phyloP scores from a whole-genome alignment of 2,329 filamentous ascomycete genomes.

The Westerdykella aurantiaca region DNA sequence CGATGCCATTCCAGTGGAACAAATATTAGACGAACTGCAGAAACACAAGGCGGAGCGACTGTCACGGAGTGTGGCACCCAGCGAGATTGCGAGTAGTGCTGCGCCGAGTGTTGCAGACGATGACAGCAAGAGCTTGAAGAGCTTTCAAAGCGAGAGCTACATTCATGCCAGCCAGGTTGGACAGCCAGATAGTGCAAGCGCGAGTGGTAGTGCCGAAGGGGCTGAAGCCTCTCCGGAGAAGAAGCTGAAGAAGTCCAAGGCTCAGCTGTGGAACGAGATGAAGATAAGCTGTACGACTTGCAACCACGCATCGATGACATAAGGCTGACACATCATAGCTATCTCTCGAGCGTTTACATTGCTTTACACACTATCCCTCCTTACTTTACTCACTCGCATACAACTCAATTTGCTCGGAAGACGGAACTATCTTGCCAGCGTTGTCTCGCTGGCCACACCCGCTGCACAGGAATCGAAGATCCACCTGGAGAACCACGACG shows the following conservation, averaged over 20 bases:
- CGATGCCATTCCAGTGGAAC: slow-evolving; percentile 81
- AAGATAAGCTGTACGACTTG: slow-evolving; percentile 75
- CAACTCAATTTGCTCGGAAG: slow-evolving; percentile 95
- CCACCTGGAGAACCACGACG: slow-evolving; percentile 86
- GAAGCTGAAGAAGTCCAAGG: slow-evolving; percentile 70
- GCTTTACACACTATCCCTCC: slow-evolving; percentile 81
- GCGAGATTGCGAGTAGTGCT: slow-evolving; percentile 53
- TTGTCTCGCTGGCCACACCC: slow-evolving; percentile 78
- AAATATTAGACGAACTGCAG: slow-evolving; percentile 88
- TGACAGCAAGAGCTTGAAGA: slow-evolving; percentile 70
- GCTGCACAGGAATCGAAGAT: slow-evolving; percentile 67
- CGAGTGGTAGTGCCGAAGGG: slow-evolving; percentile 28
- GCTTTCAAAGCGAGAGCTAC: slow-evolving; percentile 74
- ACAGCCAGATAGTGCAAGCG: slow-evolving; percentile 45
- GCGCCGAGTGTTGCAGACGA: slow-evolving; percentile 65
- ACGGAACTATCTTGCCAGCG: slow-evolving; percentile 90
- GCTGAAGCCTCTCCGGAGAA: slow-evolving; percentile 43
- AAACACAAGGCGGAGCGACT: slow-evolving; percentile 77
- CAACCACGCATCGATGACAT: not conserved
- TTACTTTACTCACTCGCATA: slow-evolving; percentile 87
- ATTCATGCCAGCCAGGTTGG: slow-evolving; percentile 74
- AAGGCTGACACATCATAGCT: slow-evolving; percentile 48
- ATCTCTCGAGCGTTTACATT: slow-evolving; percentile 88
- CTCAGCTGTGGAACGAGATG: slow-evolving; percentile 94
- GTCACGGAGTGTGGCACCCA: slow-evolving; percentile 53